Base-by-base conservation (phyloP, 805 yeast species). In the Kockiozyma suomiensis region DNA sequence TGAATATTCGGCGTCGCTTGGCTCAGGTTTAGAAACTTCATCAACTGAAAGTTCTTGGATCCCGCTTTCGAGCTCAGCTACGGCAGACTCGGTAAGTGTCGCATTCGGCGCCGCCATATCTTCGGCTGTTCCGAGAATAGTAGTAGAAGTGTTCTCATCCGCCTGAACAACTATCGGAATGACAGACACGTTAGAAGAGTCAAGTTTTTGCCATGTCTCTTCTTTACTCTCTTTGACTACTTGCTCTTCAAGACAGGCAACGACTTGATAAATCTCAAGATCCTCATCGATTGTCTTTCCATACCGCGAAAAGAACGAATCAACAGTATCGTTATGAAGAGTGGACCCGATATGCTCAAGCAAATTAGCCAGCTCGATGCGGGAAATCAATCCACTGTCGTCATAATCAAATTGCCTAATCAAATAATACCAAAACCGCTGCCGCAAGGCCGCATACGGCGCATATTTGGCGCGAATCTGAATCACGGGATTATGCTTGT, bases 371-470 rank as follows among this genome's bases (percentile, higher is more conserved):
- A 90, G 72, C 68, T 89, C 94, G 47, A 84, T 77, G 48, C 83
- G 76, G 65, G 84, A 84, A 62, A 83, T 76, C 8, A 74, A 68
- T 2, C 77, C 75, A 12, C 73, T 73, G 25, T 78, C 82, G 54
- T 73, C 79, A 28, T 73, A 74, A 50, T 75, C 83, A 66, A 79
- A 85, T 21, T 61, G 61, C 37, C 79, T 80, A 15, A 89, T 75
- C 4, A 90, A 76, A 10, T 82, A 77, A 43, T 77, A 74, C 93
- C 96, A 90, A 65, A 92, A 82, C 54, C 84, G 84, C 62, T 81
- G 81, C 63, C 92, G 78, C 50, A 91, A 75, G 2, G 76, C 78
- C 0, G 77, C 77, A 71, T 90, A 90, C 0, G 92, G 82, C 61
- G 85, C 81, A 69, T 84, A 90, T 58, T 86, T 80, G 2, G 86